Percentiles rank a stretch among this genome's conserved stretches.
phyloP scores from a whole-genome alignment of 106 monocot species.

The Vanilla planifolia region DNA sequence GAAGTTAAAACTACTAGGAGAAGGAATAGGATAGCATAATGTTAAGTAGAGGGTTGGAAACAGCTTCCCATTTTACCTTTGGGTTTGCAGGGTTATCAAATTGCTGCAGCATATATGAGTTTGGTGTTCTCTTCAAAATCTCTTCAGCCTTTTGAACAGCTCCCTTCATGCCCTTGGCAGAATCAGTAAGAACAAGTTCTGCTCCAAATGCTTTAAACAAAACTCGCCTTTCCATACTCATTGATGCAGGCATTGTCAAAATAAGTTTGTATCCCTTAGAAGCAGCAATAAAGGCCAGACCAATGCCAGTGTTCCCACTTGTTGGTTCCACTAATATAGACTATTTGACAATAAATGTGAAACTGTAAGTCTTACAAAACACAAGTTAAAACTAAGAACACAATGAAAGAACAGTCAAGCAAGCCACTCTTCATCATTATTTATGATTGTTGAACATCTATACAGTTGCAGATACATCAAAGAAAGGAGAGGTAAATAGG shows the following conservation, averaged over 20 bases:
- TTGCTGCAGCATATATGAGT: constrained; percentile 95
- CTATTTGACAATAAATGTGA: constrained; percentile 16
- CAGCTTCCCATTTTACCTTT: constrained; percentile 40
- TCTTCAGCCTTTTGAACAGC: constrained; percentile 91
- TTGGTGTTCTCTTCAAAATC: constrained; percentile 74
- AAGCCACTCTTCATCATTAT: neutral
- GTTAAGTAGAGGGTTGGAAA: neutral
- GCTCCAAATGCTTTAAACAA: constrained; percentile 94
- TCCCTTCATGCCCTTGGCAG: constrained; percentile 95
- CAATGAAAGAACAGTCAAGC: neutral
- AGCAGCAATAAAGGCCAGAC: constrained; percentile 97
- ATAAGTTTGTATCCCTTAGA: constrained; percentile 92
- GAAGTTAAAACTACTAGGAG: constrained; percentile 1
- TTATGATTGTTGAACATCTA: too few relatives aligned
- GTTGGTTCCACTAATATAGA: constrained; percentile 90
- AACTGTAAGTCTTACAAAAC: constrained; percentile 1
- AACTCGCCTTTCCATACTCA: constrained; percentile 95
- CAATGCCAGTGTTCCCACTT: constrained; percentile 97
- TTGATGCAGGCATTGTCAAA: constrained; percentile 95
- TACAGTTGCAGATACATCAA: too few relatives aligned
- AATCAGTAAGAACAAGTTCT: constrained; percentile 91
- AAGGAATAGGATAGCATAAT: neutral
- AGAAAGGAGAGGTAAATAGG: too few relatives aligned
- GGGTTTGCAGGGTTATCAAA: constrained; percentile 98
- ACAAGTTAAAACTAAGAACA: neutral